phyloP scores from a whole-genome alignment of 257 asterid genomes.

The Ballota nigra region DNA sequence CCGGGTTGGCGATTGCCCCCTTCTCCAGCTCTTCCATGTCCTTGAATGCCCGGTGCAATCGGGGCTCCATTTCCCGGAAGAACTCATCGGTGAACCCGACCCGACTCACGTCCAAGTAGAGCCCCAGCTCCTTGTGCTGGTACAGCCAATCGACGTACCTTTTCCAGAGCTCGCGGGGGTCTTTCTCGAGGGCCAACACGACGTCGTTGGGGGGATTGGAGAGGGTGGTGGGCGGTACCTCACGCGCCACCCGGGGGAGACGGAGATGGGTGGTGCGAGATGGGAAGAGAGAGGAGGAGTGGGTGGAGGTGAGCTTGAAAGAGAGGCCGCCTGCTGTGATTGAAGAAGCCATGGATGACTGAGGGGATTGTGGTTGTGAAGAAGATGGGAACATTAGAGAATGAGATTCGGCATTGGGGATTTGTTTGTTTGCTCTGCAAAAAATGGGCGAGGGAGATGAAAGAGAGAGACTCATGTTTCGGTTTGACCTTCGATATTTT shows the following conservation, averaged over 20 bases:
- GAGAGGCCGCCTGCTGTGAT: constrained; percentile 37
- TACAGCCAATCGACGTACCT: constrained; percentile 92
- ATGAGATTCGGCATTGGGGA: constrained; percentile 19
- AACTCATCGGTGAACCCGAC: constrained; percentile 83
- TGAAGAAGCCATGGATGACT: constrained; percentile 33
- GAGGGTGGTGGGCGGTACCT: constrained; percentile 45
- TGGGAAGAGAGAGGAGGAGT: constrained; percentile 6
- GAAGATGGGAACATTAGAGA: constrained; percentile 26
- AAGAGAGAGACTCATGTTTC: neutral
- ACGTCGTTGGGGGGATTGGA: constrained; percentile 37
- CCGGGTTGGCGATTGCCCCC: constrained; percentile 97
- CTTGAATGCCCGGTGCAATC: constrained; percentile 63
- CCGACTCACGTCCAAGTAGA: constrained; percentile 85
- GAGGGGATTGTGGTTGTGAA: neutral
- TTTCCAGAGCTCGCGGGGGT: constrained; percentile 71
- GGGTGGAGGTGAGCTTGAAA: constrained; percentile 25
- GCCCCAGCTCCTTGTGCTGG: constrained; percentile 94
- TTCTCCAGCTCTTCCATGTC: constrained; percentile 87
- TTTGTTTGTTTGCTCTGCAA: constrained; percentile 12
- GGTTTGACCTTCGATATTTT: constrained; percentile 26
- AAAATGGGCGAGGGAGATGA: neutral
- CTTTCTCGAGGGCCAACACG: constrained; percentile 36
- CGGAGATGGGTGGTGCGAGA: constrained; percentile 20
- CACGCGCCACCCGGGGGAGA: constrained; percentile 74
- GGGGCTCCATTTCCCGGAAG: constrained; percentile 81